Base-by-base conservation (phyloP, 495 filamentous ascomycete species). In the Hyaloscypha hepaticicola region DNA sequence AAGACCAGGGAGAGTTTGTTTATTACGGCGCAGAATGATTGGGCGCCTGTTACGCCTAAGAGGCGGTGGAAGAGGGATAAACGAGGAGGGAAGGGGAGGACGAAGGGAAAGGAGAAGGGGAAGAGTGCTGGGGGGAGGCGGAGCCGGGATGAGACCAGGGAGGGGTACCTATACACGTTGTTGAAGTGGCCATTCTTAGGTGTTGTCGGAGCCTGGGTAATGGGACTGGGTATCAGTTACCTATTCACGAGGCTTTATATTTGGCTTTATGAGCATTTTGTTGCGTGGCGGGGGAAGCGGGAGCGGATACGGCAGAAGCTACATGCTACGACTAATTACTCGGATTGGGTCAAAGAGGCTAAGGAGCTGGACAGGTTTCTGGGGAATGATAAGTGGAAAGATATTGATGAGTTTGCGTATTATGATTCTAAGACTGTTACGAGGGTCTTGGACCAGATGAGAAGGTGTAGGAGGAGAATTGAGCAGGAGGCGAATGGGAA, bases 121-220 rank as follows among this genome's bases (percentile, higher is more conserved):
- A 66, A 64, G 50, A 51, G 12, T 31, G 68, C 65, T 26, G 71
- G 69, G 66, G 65, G 64, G 34, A 76, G 77, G 63, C 81, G 79
- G 63, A 87, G 86, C 58, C 90, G 86, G 66, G 95, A 99, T 73
- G 95, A 99, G 76, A 97, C 94, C 2, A 80, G 95, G 55, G 95
- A 99, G 77, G 95, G 95, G 0, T 91, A 93, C 69, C 82, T 96
- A 16, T 98, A 99, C 74, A 83, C 82, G 1, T 71, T 98, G 27
- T 77, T 96, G 52, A 96, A 97, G 74, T 97, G 93, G 91, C 96
- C 95, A 6, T 83, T 99, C 64, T 78, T 99, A 29, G 69, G 90
- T 21, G 77, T 88, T 29, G 93, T 97, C 0, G 80, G 88, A 51
- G 83, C 87, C 14, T 98, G 93, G 92, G 85, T 99, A 58, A 55